Base-by-base conservation (phyloP, 768 basidiomycete species). In the Xerocomellus chrysenteron region DNA sequence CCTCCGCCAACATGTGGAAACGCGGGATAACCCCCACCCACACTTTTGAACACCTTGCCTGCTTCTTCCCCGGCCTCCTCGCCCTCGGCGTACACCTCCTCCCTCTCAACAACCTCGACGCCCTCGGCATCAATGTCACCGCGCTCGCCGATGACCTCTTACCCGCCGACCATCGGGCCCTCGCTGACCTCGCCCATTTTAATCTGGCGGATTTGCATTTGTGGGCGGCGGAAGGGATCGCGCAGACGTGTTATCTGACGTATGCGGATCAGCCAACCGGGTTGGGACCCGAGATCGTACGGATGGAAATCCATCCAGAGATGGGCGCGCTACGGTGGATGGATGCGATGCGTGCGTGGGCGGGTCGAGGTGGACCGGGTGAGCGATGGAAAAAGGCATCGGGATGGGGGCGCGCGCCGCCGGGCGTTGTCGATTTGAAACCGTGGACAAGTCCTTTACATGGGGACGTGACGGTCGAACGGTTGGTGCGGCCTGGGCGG, bases 171-270 rank as follows among this genome's bases (percentile, higher is more conserved):
- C 65, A 54, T 21, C n/a, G 12, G 16, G 78, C 75, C 13, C 75
- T 73, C 44, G 68, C 71, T 8, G 67, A 64, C 2, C 73, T 86
- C 12, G 62, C 72, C 14, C 62, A 68, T 8, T 81, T 81, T 56
- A 75, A 82, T 55, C 73, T 87, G 10, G 76, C 76, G 39, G 78
- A 87, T n/a, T 57, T 86, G 16, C 88, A 90, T 65, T 68, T 82
- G 49, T 90, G 86, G 84, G 89, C 84, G 8, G 90, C 89, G 0
- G 79, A 89, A 63, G 88, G 88, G 4, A 74, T 92, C n/a, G 84
- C 86, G 26, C 80, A 87, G 65, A 86, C 84, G 1, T 91, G 89
- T 67, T 90, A 82, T 74, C 58, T 84, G 21, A 78, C 79, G 41
- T 91, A 90, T 64, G 86, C 84, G 0, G 89, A 91, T 65, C 82